Base-by-base conservation (phyloP, 768 basidiomycete genomes). In the Cystobasidium tubakii region DNA sequence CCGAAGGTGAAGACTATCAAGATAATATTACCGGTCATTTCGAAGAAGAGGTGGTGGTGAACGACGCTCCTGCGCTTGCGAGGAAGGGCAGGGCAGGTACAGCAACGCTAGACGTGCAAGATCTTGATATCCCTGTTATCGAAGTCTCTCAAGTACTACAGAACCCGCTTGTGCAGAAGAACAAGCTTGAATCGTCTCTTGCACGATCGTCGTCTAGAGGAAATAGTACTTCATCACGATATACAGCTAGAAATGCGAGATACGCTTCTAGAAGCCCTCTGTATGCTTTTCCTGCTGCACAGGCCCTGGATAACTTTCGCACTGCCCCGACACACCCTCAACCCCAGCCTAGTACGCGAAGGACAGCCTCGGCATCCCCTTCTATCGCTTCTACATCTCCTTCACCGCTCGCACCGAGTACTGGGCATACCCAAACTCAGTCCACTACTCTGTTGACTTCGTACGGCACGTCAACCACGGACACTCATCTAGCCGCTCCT, bases 241-340 rank as follows among this genome's bases (percentile, higher is more conserved):
- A 60, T 60, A 23, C 57, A 12, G 25, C 57, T 60, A 27, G 57
- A 34, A 60, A 60, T 29, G 57, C 57, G 3, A 27, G 57, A 27
- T 60, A 60, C 23, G 57, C 57, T 12, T 60, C 57, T 29, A 60
- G 57, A 60, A 60, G 57, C 21, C 57, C 57, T 60, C 27, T 60
- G 13, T 60, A 60, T 60, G 57, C 57, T 17, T 60, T 60, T 60
- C 57, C 57, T 60, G 57, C 57, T 17, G 27, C 57, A 15, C 57
- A 60, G 13, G 33, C 57, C 29, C 27, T 29, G 15, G 57, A 60
- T 21, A 60, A 60, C 33, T 60, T 60, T 21, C 57, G 63, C 12
- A 39, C 63, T 27, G 34, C 63, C 23, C 31, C 63, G 39, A 3
- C 33, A 43, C 63, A 34, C 42, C 31, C 31, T 65, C 34, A 36